These are phyloP conservation scores for Neophaeococcomyces aloes DNA, from an alignment of 2,329 filamentous ascomycete species.

Conservation along the genomic window DNA sequence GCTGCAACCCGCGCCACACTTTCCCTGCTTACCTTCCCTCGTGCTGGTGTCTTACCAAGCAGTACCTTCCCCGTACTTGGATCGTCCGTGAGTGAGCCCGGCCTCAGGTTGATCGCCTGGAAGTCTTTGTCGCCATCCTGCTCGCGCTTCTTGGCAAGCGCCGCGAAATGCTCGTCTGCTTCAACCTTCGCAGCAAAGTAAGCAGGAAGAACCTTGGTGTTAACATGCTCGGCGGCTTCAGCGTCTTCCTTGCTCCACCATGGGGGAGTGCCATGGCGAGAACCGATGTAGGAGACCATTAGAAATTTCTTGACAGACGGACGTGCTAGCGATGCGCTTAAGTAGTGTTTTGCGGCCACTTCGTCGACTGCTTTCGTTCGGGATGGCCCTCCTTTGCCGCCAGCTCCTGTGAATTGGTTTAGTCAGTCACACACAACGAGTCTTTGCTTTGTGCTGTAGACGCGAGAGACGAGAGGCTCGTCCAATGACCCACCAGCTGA, in stretches of 20 bases:
- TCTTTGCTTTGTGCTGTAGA: neutral
- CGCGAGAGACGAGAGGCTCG: neutral
- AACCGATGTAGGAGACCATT: slow-evolving; percentile 44
- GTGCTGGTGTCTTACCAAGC: slow-evolving; percentile 34
- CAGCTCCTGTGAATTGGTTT: slow-evolving; percentile 35
- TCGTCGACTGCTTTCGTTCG: slow-evolving; percentile 45
- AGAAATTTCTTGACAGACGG: slow-evolving; percentile 44
- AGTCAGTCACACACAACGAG: neutral
- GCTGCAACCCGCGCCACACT: slow-evolving; percentile 44
- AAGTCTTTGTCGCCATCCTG: slow-evolving; percentile 24
- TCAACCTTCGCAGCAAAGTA: slow-evolving; percentile 47
- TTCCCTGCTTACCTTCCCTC: slow-evolving; percentile 37
- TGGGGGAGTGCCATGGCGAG: slow-evolving; percentile 36
- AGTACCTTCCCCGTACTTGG: slow-evolving; percentile 38
- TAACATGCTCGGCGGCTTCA: slow-evolving; percentile 35
- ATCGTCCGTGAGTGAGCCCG: slow-evolving; percentile 40
- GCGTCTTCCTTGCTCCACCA: slow-evolving; percentile 44
- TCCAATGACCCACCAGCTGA: slow-evolving; percentile 31
- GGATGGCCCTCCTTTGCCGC: slow-evolving; percentile 42
- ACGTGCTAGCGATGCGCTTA: slow-evolving; percentile 37
- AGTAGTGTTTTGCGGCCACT: slow-evolving; percentile 46
- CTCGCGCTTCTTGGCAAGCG: slow-evolving; percentile 30
- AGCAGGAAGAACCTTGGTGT: slow-evolving; percentile 39
- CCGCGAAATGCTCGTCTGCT: slow-evolving; percentile 45
- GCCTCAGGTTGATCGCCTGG: slow-evolving; percentile 42